These are phyloP conservation scores for Xylaria sp. DNA, from an alignment of 495 filamentous ascomycete genomes.

Conservation along the genomic window DNA sequence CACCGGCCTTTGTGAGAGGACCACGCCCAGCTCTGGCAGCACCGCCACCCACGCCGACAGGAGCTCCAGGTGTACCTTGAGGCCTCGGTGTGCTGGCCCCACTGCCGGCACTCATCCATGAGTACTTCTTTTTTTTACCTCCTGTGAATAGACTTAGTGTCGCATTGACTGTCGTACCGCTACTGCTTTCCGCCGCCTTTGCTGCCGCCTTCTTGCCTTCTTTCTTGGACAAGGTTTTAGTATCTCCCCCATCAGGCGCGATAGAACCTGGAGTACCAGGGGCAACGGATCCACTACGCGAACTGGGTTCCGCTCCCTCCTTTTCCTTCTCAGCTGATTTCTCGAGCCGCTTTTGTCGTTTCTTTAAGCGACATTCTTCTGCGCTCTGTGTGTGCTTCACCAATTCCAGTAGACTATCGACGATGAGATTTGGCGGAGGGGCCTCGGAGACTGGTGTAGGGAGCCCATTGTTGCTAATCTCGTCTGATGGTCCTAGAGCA, in stretches of 20 bases:
- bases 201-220: conserved; percentile 65
- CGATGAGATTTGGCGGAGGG: conserved; percentile 43
- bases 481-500: conserved; percentile 33
- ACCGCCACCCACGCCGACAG: conserved; percentile 32
- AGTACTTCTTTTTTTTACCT: conserved; percentile 64
- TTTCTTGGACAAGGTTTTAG: conserved; percentile 61
- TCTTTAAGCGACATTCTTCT: conserved; percentile 57
- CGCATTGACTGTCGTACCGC: conserved; percentile 61
- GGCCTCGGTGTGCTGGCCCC: conserved; percentile 55
- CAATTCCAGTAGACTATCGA: conserved; percentile 44
- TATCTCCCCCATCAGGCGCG: conserved; percentile 50
- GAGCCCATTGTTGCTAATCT: conserved; percentile 38
- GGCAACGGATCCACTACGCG: conserved; percentile 53
- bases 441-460: conserved; percentile 36
- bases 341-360: conserved; percentile 53
- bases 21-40: conserved; percentile 31
- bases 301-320: conserved; percentile 38
- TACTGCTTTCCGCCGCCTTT: conserved; percentile 59
- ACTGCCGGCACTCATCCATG: conserved; percentile 63
- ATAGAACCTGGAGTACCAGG: conserved; percentile 58
- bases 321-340: conserved; percentile 47
- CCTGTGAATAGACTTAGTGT: conserved; percentile 62
- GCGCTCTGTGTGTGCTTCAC: conserved; percentile 51
- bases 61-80: conserved; percentile 37
- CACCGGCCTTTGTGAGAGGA: conserved; percentile 38